phyloP scores from a whole-genome alignment of 1,284 basidiomycete genomes.

The Leccinum pallidistipes region DNA sequence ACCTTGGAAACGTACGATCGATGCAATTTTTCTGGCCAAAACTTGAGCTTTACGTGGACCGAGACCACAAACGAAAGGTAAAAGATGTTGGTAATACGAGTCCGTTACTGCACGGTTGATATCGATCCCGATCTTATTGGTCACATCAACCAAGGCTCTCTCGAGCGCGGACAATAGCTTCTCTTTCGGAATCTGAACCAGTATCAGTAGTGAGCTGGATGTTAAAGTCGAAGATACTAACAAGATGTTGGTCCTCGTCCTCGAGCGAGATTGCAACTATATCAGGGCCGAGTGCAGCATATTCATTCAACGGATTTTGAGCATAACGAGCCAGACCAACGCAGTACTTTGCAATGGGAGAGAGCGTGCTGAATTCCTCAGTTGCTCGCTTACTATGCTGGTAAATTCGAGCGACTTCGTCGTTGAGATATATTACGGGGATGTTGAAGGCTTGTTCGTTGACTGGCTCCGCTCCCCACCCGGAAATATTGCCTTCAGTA shows the following conservation, averaged over 20 bases:
- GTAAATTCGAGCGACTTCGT: constrained; percentile 93
- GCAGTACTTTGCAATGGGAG: constrained; percentile 88
- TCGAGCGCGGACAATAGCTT: constrained; percentile 85
- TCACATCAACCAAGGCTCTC: constrained; percentile 84
- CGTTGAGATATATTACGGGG: constrained; percentile 83
- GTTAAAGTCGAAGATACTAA: constrained; percentile 39
- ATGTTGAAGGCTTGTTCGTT: constrained; percentile 53
- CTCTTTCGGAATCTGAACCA: constrained; percentile 73
- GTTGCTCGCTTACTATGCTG: constrained; percentile 87
- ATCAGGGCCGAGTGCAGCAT: constrained; percentile 83
- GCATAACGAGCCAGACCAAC: constrained; percentile 91
- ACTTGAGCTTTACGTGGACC: constrained; percentile 94
- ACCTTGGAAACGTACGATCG: constrained; percentile 50
- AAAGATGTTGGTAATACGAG: constrained; percentile 82
- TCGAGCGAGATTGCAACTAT: constrained; percentile 80
- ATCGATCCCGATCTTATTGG: constrained; percentile 93
- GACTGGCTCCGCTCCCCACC: constrained; percentile 35
- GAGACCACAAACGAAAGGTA: constrained; percentile 92
- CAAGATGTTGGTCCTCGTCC: constrained; percentile 86
- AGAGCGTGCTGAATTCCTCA: constrained; percentile 84
- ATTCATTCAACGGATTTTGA: constrained; percentile 94
- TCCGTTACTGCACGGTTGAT: constrained; percentile 92
- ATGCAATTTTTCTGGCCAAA: constrained; percentile 79
- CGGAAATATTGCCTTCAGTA: constrained; percentile 27
- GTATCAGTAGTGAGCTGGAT: constrained; percentile 12